Base-by-base conservation (phyloP, 1,284 basidiomycete species). In the Coniferiporia sulphurascens region DNA sequence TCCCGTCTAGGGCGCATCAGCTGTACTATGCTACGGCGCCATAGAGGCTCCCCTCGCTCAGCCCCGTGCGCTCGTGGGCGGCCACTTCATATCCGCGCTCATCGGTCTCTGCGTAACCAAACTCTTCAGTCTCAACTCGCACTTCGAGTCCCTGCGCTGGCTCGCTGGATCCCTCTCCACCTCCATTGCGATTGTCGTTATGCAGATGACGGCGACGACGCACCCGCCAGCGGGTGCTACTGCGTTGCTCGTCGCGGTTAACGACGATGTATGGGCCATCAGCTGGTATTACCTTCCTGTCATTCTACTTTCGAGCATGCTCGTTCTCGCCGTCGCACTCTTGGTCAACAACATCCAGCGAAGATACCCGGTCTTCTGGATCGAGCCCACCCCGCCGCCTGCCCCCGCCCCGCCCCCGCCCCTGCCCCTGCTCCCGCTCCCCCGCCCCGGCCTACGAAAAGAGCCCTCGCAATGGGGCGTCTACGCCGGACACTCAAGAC, bases 231-330 rank as follows among this genome's bases (percentile, higher is more conserved):
- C 80, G 43, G 86, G 83, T 66, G 73, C 73, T 60, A 80, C 74
- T 1, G 75, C 77, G 12, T 70, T 76, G 59, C 69, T 77, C 1
- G 80, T 83, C n/a, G 76, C 79, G 1, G 71, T 80, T 13, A 77
- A 78, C 62, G 66, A 73, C 2, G 71, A 78, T 1, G 71, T 82
- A 19, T 70, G 80, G 12, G 64, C 67, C 9, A 69, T 86, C 53
- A 80, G 80, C 15, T 87, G 85, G 86, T 80, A 81, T 52, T 82
- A 81, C 62, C 69, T 87, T n/a, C 81, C 82, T 17, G 74, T 84
- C 44, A 69, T 87, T 15, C 72, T 87, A 17, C 76, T 83, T 17
- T 78, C 79, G 0, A 78, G 80, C 5, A 66, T 76, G 5, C 70
- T 87, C 50, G 76, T 79, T 51, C 72, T 84, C 13, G 73, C 63